Conservation (phyloP, 2,329 filamentous ascomycete species). For the Sporothrix sp. region DNA sequence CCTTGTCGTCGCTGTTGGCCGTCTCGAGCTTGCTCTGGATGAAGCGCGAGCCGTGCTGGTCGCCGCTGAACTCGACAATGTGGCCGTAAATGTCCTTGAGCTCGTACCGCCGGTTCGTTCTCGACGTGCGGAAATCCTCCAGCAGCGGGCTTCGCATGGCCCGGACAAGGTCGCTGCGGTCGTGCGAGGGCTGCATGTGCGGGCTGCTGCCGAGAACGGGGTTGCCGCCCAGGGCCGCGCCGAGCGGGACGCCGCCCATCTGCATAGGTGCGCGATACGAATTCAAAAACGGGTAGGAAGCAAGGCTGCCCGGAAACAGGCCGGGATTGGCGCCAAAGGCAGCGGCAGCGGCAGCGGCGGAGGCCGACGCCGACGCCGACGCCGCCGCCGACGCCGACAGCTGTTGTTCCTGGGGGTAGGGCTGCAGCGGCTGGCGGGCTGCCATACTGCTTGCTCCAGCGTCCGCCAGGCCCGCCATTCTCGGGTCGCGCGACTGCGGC, state of each 20-base stretch:
- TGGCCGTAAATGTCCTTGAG: conserved; percentile 81
- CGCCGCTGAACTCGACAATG: conserved; percentile 88
- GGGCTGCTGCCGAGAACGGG: conserved; percentile 24
- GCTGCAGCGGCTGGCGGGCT: conserved; percentile 5
- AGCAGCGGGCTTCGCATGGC: conserved; percentile 58
- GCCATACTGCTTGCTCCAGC: background rate
- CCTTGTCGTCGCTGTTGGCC: conserved; percentile 93
- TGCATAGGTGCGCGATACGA: conserved; percentile 27
- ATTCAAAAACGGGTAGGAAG: conserved; percentile 29
- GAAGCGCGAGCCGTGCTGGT: conserved; percentile 91
- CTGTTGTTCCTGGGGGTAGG: conserved; percentile 11
- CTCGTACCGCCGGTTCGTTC: conserved; percentile 64
- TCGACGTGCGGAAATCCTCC: conserved; percentile 65
- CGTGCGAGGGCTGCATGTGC: conserved; percentile 28
- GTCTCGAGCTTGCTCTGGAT: conserved; percentile 88
- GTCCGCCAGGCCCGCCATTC: conserved; percentile 14
- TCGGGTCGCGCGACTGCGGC: conserved; percentile 26
- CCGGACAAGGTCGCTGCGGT: conserved; percentile 10
- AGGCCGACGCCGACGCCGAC: background rate
- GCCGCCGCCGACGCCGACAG: background rate
- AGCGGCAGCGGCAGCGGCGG: background rate
- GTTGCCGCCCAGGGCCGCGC: conserved; percentile 19
- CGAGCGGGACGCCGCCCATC: conserved; percentile 21
- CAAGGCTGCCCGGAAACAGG: background rate
- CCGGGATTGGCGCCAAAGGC: background rate